phyloP scores from a whole-genome alignment of 805 yeast genomes.

The Teunomyces stri region DNA sequence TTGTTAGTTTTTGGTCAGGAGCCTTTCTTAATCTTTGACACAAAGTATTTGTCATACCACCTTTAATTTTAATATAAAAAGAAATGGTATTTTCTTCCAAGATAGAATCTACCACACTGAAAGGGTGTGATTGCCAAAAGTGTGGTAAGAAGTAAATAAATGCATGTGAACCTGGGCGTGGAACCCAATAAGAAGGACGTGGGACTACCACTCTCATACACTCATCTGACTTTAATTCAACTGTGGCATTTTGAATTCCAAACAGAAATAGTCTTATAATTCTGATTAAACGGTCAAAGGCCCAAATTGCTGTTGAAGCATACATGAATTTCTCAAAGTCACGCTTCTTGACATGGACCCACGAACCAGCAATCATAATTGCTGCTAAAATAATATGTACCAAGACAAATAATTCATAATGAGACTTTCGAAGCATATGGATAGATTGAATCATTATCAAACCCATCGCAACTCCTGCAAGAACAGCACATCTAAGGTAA shows the following conservation, averaged over 20 bases:
- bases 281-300: conserved; percentile 60
- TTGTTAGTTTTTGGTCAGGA: conserved; percentile 25
- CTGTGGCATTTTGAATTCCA: conserved; percentile 57
- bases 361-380: conserved; percentile 42
- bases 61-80: conserved; percentile 49
- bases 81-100: conserved; percentile 35
- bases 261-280: conserved; percentile 51
- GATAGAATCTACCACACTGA: conserved; percentile 48
- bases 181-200: conserved; percentile 53
- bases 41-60: conserved; percentile 48
- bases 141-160: conserved; percentile 51
- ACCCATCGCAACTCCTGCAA: conserved; percentile 35
- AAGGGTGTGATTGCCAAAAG: conserved; percentile 71
- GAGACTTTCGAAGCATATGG: conserved; percentile 28
- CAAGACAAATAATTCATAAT: conserved; percentile 35
- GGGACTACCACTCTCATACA: conserved; percentile 49
- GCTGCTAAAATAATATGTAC: conserved; percentile 37
- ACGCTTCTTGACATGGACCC: conserved; percentile 42
- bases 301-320: conserved; percentile 66
- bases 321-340: conserved; percentile 40
- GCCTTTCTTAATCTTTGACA: conserved; percentile 19
- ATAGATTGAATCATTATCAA: conserved; percentile 30
- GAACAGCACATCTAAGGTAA: conserved; percentile 32
- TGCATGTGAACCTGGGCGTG: conserved; percentile 61
- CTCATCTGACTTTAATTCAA: conserved; percentile 40